These are phyloP conservation scores for Pichia kudriavzevii DNA, from an alignment of 1,139 yeast species.

Conservation along the genomic window DNA sequence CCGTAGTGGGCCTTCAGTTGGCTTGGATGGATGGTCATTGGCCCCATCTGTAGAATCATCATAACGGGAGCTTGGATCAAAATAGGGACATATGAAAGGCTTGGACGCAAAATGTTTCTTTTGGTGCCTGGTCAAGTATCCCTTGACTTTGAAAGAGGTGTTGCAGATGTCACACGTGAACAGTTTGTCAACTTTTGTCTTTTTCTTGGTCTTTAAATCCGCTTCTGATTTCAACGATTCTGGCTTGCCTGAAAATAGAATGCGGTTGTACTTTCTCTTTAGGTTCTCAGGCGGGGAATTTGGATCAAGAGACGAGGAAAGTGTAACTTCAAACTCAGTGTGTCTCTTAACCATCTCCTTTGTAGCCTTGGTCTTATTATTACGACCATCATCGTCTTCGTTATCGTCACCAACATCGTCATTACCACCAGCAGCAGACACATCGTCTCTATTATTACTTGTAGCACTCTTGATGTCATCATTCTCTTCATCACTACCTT, in stretches of 20 bases:
- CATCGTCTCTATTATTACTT: too few relatives aligned
- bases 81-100: conserved; percentile 49
- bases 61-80: conserved; percentile 21
- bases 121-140: conserved; percentile 49
- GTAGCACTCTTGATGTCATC: background rate
- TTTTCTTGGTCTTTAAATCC: too few relatives aligned
- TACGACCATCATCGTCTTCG: background rate
- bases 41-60: conserved; percentile 18
- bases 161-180: conserved; percentile 36
- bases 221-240: too few relatives aligned
- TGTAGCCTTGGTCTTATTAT: background rate
- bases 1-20: conserved; percentile 19
- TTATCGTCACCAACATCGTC: background rate
- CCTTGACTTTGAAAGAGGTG: conserved; percentile 46
- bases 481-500: background rate
- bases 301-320: too few relatives aligned
- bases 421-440: too few relatives aligned
- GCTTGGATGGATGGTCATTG: conserved; percentile 19
- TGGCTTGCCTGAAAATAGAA: too few relatives aligned
- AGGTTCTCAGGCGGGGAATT: too few relatives aligned
- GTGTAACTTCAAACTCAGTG: too few relatives aligned
- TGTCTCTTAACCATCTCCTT: too few relatives aligned
- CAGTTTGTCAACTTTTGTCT: conserved; percentile 1
- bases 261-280: too few relatives aligned
- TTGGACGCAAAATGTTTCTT: conserved; percentile 44